Evolutionary conservation across 305 asterid genomes (phyloP).

Genomic region (Fraxinus latifolia): DNA sequence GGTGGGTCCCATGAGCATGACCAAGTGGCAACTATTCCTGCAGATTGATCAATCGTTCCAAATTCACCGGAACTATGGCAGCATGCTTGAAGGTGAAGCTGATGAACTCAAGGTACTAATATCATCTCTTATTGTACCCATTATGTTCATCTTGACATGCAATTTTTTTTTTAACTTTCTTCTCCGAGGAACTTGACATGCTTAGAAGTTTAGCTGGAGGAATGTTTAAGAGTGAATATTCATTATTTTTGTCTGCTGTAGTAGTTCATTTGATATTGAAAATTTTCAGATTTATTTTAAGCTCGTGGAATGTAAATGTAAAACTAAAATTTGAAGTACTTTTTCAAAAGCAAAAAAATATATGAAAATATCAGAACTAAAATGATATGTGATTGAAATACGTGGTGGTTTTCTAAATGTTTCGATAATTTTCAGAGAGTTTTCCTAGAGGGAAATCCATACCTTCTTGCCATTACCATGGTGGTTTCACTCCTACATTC

Average conservation of each 20-base stretch:
- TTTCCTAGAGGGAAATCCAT: slow-evolving; percentile 94
- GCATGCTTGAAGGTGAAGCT: slow-evolving; percentile 98
- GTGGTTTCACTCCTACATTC: slow-evolving; percentile 86
- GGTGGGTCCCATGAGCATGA: slow-evolving; percentile 93
- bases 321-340: not conserved
- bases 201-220: not conserved
- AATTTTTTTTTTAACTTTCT: not conserved
- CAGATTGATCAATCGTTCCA: slow-evolving; percentile 99
- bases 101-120: slow-evolving; percentile 86
- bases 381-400: not conserved
- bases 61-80: slow-evolving; percentile 85
- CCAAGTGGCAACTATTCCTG: slow-evolving; percentile 91
- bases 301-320: not conserved
- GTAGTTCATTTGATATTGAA: not conserved
- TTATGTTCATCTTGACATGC: slow-evolving; percentile 22
- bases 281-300: not conserved
- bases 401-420: not conserved
- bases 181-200: not conserved
- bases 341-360: slow-evolving; percentile 3
- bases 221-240: not conserved
- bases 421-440: slow-evolving; percentile 60
- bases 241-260: not conserved
- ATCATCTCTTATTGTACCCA: slow-evolving; percentile 4
- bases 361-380: not conserved
- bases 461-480: slow-evolving; percentile 82